Percentiles rank a stretch among this genome's conserved stretches.
phyloP scores from a whole-genome alignment of 345 rosid genomes.

The Ailanthus altissimus region DNA sequence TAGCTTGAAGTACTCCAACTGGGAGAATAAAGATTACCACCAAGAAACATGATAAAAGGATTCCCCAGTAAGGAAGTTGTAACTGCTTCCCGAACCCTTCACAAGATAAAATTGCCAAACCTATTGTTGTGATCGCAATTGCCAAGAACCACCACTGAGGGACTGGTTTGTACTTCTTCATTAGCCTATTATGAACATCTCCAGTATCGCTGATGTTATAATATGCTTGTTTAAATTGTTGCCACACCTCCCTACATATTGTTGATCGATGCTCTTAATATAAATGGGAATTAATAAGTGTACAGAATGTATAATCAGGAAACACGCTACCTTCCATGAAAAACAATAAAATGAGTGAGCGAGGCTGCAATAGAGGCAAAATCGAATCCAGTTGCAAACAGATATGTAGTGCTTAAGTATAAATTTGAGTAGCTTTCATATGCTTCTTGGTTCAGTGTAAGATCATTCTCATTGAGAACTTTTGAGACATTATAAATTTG shows the following conservation, averaged over 20 bases:
- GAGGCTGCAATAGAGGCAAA: slow-evolving; percentile 28
- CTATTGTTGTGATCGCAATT: slow-evolving; percentile 10
- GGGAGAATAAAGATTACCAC: slow-evolving; percentile 6
- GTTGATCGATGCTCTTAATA: background rate
- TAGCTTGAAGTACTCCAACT: slow-evolving; percentile 39
- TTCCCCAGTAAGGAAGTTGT: slow-evolving; percentile 50
- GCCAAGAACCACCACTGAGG: slow-evolving; percentile 49
- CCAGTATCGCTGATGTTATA: background rate
- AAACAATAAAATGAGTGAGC: slow-evolving; percentile 32
- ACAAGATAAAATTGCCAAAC: slow-evolving; percentile 29
- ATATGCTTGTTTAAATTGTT: slow-evolving; percentile 29
- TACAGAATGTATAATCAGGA: background rate
- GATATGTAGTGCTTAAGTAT: slow-evolving; percentile 23
- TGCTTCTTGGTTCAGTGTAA: background rate
- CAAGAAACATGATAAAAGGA: slow-evolving; percentile 33
- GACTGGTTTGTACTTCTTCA: slow-evolving; percentile 41
- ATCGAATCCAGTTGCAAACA: slow-evolving; percentile 18
- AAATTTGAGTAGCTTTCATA: slow-evolving; percentile 29
- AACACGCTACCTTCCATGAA: slow-evolving; percentile 32
- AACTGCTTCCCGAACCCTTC: slow-evolving; percentile 36
- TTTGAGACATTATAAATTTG: slow-evolving; percentile 11
- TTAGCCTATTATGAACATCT: slow-evolving; percentile 44
- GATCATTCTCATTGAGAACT: background rate
- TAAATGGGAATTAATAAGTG: background rate
- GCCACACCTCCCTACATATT: slow-evolving; percentile 27